phyloP scores from a whole-genome alignment of 2,329 filamentous ascomycete species.

The Geosmithia flava region DNA sequence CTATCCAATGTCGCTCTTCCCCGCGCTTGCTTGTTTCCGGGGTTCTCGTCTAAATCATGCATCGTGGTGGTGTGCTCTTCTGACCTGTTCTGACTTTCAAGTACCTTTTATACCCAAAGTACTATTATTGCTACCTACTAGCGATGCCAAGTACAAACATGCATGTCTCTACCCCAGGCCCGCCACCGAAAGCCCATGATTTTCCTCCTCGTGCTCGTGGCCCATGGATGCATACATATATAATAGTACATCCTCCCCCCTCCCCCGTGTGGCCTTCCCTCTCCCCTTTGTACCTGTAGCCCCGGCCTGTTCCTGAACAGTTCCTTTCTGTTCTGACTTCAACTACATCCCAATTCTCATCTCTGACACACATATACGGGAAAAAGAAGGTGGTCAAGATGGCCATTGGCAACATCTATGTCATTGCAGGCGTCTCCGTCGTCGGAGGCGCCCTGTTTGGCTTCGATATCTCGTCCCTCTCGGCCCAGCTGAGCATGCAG shows the following conservation, averaged over 20 bases:
- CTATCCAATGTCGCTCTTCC: neutral
- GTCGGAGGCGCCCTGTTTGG: constrained; percentile 32
- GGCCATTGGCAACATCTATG: constrained; percentile 20
- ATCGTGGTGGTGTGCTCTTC: neutral
- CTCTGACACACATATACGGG: neutral
- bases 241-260: neutral
- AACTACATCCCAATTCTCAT: neutral
- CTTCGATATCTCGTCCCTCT: constrained; percentile 46
- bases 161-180: too few species aligned
- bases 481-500: constrained; percentile 25
- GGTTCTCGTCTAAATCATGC: neutral
- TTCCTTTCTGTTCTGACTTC: neutral
- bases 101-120: too few species aligned
- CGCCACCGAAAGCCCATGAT: too few species aligned
- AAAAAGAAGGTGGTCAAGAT: constrained; percentile 6
- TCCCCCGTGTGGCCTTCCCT: neutral
- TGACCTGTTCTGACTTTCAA: too few species aligned
- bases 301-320: neutral
- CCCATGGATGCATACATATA: neutral
- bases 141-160: too few species aligned
- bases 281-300: neutral
- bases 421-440: constrained; percentile 21
- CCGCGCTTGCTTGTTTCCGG: neutral
- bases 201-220: neutral
- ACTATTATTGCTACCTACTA: too few species aligned